A percentile compares a stretch with the other conserved stretches of the same genome.
Conservation (phyloP, 441 rosid genomes). For the Capsella rubella region DNA sequence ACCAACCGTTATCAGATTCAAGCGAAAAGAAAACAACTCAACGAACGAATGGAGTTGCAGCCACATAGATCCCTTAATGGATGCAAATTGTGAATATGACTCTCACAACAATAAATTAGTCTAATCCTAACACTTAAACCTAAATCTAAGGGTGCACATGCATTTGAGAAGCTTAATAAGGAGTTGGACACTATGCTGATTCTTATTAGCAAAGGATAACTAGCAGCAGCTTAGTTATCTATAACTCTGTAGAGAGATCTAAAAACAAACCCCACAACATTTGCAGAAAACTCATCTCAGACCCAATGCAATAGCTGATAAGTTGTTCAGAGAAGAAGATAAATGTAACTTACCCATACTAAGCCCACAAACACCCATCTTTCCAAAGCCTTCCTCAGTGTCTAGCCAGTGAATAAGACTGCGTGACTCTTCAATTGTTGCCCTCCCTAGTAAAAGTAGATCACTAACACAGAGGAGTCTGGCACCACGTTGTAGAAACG, state of each 20-base stretch:
- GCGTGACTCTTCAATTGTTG: constrained; percentile 92
- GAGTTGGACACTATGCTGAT: neutral
- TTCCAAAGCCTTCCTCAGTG: constrained; percentile 84
- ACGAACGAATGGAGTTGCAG: neutral
- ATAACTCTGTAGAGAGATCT: neutral
- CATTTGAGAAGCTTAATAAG: constrained; percentile 5
- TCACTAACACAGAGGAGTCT: constrained; percentile 95
- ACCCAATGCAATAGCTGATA: constrained; percentile 30
- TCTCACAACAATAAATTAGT: neutral
- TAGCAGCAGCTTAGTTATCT: neutral
- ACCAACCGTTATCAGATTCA: constrained; percentile 37
- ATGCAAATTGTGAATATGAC: neutral
- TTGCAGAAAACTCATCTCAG: constrained; percentile 10
- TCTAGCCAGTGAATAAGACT: constrained; percentile 94
- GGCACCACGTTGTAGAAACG: constrained; percentile 84
- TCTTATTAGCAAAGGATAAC: neutral
- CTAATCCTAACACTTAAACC: neutral
- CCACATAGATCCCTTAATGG: constrained; percentile 8
- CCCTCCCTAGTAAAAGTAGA: constrained; percentile 91
- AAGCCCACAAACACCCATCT: constrained; percentile 95
- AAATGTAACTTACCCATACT: constrained; percentile 86
- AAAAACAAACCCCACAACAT: neutral
- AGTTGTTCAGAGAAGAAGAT: neutral
- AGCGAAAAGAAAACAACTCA: constrained; percentile 18
- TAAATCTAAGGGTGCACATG: constrained; percentile 4